A percentile compares a stretch with the other conserved stretches of the same genome.
Evolutionary conservation across 441 rosid species (phyloP).

Genomic region (Macaranga tanarius): DNA sequence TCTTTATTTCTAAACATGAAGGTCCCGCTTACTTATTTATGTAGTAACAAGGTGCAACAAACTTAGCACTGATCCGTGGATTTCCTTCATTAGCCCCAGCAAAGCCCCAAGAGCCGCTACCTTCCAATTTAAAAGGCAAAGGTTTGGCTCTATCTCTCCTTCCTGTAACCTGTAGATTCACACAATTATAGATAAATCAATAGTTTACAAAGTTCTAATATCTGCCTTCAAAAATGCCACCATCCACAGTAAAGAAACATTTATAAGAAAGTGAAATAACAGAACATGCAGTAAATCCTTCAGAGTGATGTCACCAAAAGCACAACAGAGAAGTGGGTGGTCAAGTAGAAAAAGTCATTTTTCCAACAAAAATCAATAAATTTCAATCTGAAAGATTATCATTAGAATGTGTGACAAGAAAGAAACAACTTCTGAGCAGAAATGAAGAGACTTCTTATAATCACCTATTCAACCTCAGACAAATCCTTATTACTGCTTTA

Average conservation of each 20-base stretch:
- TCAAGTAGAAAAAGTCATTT: neutral
- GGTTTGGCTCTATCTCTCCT: slow-evolving; percentile 97
- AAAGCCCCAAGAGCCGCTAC: slow-evolving; percentile 87
- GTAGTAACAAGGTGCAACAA: slow-evolving; percentile 87
- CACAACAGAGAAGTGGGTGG: neutral
- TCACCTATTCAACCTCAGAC: neutral
- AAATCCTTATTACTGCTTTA: neutral
- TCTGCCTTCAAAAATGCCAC: neutral
- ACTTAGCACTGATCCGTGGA: slow-evolving; percentile 76
- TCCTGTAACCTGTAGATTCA: slow-evolving; percentile 72
- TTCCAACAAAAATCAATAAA: neutral
- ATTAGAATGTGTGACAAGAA: neutral
- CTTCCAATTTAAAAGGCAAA: slow-evolving; percentile 76
- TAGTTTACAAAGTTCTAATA: neutral
- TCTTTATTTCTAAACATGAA: neutral
- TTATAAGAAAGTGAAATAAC: neutral
- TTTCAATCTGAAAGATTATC: neutral
- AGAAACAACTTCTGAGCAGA: neutral
- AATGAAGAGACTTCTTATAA: neutral
- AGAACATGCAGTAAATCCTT: neutral
- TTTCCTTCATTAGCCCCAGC: slow-evolving; percentile 81
- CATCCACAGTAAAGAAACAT: neutral
- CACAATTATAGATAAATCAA: neutral
- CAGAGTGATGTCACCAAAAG: neutral
- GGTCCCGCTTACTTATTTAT: slow-evolving; percentile 59